Evolutionary conservation across 768 basidiomycete genomes (phyloP).

Genomic region (Pulveroboletus sp.): DNA sequence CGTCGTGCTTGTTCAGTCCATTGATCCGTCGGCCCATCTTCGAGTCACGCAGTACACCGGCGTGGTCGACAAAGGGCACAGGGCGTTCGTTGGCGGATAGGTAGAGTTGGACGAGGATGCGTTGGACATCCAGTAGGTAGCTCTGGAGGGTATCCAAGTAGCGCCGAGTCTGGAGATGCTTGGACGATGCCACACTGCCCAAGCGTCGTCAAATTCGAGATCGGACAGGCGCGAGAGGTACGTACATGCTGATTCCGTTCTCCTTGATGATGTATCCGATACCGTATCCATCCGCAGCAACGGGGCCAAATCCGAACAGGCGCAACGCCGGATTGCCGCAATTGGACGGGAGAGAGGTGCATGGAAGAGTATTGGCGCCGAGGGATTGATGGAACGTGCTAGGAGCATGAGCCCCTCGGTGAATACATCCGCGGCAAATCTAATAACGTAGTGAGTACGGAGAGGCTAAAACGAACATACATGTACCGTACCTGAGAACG

Average conservation of each 20-base stretch:
- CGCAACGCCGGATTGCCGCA: constrained; percentile 96
- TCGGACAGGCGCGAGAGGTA: no score
- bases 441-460: no score
- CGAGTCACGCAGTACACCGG: constrained; percentile 68
- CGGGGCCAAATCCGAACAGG: no score
- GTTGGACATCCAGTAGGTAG: constrained; percentile 80
- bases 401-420: no score
- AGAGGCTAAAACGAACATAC: no score
- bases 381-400: no score
- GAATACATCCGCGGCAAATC: no score
- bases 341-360: constrained; percentile 86
- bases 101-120: no score
- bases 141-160: constrained; percentile 84
- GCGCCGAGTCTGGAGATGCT: constrained; percentile 90
- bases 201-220: no score
- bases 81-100: constrained; percentile 87
- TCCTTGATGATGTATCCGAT: constrained; percentile 99
- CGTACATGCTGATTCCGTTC: constrained; percentile 83
- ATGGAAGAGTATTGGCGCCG: constrained; percentile 92
- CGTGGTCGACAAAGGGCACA: constrained; percentile 78
- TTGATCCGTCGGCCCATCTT: constrained; percentile 74
- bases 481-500: constrained; percentile 78
- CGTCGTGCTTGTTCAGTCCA: no score
- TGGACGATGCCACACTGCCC: constrained; percentile 92
- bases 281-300: constrained; percentile 94